Evolutionary conservation across 2,329 filamentous ascomycete genomes (phyloP).

Genomic region (Aspergillus sp.): DNA sequence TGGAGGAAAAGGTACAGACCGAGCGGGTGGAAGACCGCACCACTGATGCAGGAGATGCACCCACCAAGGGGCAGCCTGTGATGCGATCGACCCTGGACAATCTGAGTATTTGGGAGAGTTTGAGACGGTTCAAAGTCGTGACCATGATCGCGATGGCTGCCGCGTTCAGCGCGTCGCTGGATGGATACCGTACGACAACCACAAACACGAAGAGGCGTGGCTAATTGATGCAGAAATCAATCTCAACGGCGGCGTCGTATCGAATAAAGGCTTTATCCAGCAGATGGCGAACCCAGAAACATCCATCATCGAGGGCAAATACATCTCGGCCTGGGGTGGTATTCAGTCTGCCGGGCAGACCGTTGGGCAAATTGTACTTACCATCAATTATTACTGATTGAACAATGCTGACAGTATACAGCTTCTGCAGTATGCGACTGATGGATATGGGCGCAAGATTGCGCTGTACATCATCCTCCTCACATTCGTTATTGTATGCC

Average conservation of each 20-base stretch:
- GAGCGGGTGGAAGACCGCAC: conserved; percentile 6
- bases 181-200: conserved; percentile 41
- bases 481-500: conserved; percentile 28
- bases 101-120: conserved; percentile 40
- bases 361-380: conserved; percentile 39
- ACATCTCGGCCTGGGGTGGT: conserved; percentile 42
- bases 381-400: background rate
- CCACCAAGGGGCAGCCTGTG: conserved; percentile 6
- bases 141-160: conserved; percentile 41
- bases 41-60: background rate
- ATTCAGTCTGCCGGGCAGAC: conserved; percentile 42
- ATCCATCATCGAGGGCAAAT: conserved; percentile 35
- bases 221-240: conserved; percentile 26
- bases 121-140: conserved; percentile 36
- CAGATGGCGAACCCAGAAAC: conserved; percentile 34
- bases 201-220: too few species aligned
- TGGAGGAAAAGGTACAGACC: background rate
- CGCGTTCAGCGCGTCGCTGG: conserved; percentile 44
- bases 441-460: conserved; percentile 37
- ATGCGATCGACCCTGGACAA: conserved; percentile 43
- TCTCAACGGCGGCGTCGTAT: conserved; percentile 41
- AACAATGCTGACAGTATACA: background rate
- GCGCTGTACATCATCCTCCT: conserved; percentile 39
- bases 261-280: conserved; percentile 44
- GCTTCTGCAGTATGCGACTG: conserved; percentile 38